A percentile compares a stretch with the other conserved stretches of the same genome.
phyloP scores from a whole-genome alignment of 495 filamentous ascomycete genomes.

The Daldinia caldariorum region DNA sequence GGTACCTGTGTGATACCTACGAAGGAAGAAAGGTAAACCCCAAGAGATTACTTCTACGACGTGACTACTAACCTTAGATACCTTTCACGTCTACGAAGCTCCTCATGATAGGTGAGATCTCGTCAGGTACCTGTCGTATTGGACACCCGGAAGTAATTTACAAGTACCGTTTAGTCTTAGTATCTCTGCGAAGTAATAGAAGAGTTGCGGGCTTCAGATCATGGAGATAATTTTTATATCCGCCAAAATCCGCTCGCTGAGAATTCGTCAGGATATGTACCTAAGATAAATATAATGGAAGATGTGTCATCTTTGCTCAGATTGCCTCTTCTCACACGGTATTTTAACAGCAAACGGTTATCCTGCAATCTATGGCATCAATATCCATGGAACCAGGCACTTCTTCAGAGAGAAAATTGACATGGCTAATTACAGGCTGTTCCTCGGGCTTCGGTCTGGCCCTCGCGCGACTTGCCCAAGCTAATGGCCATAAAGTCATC shows the following conservation, averaged over 20 bases:
- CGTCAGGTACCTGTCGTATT: too few species aligned
- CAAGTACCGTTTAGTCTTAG: not conserved
- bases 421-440: constrained; percentile 58
- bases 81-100: too few species aligned
- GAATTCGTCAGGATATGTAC: not conserved
- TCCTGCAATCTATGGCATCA: not conserved
- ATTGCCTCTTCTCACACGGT: not conserved
- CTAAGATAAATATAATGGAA: too few species aligned
- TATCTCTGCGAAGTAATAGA: not conserved
- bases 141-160: too few species aligned
- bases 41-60: too few species aligned
- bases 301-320: not conserved
- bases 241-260: not conserved
- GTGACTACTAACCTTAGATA: too few species aligned
- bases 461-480: constrained; percentile 53
- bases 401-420: constrained; percentile 31
- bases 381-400: constrained; percentile 24
- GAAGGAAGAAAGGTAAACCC: too few species aligned
- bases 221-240: constrained; percentile 33
- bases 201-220: not conserved
- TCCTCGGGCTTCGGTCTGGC: constrained; percentile 57
- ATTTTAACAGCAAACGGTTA: not conserved
- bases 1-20: too few species aligned
- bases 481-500: constrained; percentile 65
- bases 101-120: too few species aligned